These are phyloP conservation scores for Fusarium tricinctum DNA, from an alignment of 2,329 filamentous ascomycete genomes.

Conservation along the genomic window DNA sequence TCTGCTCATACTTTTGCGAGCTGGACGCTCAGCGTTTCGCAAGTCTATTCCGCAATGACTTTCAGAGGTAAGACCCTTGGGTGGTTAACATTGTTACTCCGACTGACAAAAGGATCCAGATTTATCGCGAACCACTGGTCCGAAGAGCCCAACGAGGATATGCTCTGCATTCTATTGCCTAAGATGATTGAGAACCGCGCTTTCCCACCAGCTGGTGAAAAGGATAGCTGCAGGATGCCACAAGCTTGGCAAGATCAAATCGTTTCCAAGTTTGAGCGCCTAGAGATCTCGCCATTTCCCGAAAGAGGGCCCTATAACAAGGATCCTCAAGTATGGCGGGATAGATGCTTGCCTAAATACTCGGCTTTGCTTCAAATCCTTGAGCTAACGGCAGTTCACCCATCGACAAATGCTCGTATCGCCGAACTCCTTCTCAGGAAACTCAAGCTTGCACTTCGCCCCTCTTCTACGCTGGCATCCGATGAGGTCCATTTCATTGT, in stretches of 20 bases:
- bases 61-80: conserved; percentile 75
- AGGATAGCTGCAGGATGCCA: conserved; percentile 69
- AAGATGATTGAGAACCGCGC: conserved; percentile 70
- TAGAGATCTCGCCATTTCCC: conserved; percentile 75
- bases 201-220: conserved; percentile 66
- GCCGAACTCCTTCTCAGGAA: conserved; percentile 75
- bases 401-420: conserved; percentile 75
- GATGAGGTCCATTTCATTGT: conserved; percentile 80
- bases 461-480: conserved; percentile 69
- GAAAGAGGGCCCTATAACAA: conserved; percentile 74
- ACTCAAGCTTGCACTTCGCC: conserved; percentile 73
- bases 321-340: conserved; percentile 72
- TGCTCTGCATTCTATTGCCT: conserved; percentile 77
- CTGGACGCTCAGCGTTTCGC: conserved; percentile 81
- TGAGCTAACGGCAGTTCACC: conserved; percentile 72
- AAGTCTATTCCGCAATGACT: conserved; percentile 81
- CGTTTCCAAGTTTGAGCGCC: conserved; percentile 74
- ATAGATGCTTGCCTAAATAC: conserved; percentile 75
- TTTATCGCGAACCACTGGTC: conserved; percentile 84
- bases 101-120: conserved; percentile 59
- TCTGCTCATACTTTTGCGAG: conserved; percentile 85
- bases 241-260: conserved; percentile 82
- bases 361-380: conserved; percentile 76
- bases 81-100: conserved; percentile 22
- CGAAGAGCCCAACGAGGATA: conserved; percentile 73